phyloP scores from a whole-genome alignment of 192 early-diverging fungal species.

The Thamnidium elegans region DNA sequence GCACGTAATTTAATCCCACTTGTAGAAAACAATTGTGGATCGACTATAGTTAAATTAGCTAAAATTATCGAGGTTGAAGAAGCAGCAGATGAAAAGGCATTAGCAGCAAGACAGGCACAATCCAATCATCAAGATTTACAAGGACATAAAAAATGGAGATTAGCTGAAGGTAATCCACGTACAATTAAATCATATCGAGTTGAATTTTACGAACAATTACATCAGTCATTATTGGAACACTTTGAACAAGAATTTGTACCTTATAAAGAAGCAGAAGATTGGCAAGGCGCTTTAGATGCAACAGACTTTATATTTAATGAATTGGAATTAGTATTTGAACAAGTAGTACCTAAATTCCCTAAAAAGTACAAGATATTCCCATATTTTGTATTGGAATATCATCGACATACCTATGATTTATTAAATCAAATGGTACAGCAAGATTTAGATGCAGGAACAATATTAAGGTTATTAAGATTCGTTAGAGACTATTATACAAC shows the following conservation, averaged over 20 bases:
- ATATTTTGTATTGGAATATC: constrained; percentile 93
- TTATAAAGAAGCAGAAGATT: constrained; percentile 56
- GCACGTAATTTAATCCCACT: constrained; percentile 78
- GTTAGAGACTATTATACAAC: constrained; percentile 87
- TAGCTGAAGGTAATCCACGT: constrained; percentile 44
- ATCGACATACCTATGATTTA: constrained; percentile 83
- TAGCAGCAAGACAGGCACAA: constrained; percentile 44
- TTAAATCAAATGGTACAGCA: constrained; percentile 68
- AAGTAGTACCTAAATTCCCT: constrained; percentile 84
- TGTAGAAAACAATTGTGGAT: constrained; percentile 61
- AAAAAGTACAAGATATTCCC: constrained; percentile 93
- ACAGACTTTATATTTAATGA: constrained; percentile 88
- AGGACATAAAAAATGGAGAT: constrained; percentile 40
- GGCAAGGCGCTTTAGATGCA: constrained; percentile 55
- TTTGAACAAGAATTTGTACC: constrained; percentile 65
- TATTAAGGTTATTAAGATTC: constrained; percentile 84
- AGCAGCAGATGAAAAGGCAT: constrained; percentile 74
- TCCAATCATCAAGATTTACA: constrained; percentile 47
- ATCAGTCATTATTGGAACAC: constrained; percentile 63
- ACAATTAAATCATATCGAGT: constrained; percentile 70
- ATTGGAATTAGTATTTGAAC: constrained; percentile 83
- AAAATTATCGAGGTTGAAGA: constrained; percentile 97
- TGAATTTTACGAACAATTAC: constrained; percentile 75
- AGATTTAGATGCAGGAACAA: constrained; percentile 84
- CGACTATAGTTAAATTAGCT: constrained; percentile 82